Conservation (phyloP, 2,329 filamentous ascomycete species). For the Phyllosticta ampelicida region DNA sequence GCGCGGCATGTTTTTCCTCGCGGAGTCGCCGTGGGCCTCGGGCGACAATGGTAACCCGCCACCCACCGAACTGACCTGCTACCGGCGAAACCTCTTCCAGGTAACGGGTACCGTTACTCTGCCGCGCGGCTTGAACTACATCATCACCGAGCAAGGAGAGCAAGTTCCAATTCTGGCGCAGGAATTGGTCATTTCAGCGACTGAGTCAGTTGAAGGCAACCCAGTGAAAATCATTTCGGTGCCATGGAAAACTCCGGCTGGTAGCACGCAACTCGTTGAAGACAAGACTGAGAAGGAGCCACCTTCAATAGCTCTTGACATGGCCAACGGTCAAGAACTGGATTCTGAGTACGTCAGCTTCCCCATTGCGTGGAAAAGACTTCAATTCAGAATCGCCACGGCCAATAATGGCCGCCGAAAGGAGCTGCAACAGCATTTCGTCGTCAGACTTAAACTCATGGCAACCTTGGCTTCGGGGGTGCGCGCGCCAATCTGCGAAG, state of each 20-base stretch:
- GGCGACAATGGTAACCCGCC: constrained; percentile 46
- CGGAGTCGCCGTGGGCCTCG: constrained; percentile 60
- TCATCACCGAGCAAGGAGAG: constrained; percentile 75
- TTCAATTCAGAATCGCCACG: constrained; percentile 91
- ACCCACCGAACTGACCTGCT: constrained; percentile 81
- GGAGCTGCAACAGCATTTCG: constrained; percentile 93
- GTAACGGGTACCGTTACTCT: constrained; percentile 83
- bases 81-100: constrained; percentile 90
- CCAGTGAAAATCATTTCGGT: constrained; percentile 90
- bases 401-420: constrained; percentile 92
- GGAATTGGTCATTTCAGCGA: constrained; percentile 82
- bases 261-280: constrained; percentile 57
- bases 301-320: constrained; percentile 63
- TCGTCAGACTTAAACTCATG: constrained; percentile 75
- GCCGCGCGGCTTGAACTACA: constrained; percentile 64
- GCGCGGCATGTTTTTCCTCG: constrained; percentile 82
- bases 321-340: constrained; percentile 53
- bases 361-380: constrained; percentile 83
- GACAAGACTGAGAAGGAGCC: constrained; percentile 76
- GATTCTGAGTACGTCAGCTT: constrained; percentile 83
- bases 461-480: constrained; percentile 74
- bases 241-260: constrained; percentile 91
- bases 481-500: constrained; percentile 72
- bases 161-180: constrained; percentile 71
- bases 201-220: constrained; percentile 89